These are phyloP conservation scores for Brassica juncea DNA, from an alignment of 345 rosid species.

Conservation along the genomic window DNA sequence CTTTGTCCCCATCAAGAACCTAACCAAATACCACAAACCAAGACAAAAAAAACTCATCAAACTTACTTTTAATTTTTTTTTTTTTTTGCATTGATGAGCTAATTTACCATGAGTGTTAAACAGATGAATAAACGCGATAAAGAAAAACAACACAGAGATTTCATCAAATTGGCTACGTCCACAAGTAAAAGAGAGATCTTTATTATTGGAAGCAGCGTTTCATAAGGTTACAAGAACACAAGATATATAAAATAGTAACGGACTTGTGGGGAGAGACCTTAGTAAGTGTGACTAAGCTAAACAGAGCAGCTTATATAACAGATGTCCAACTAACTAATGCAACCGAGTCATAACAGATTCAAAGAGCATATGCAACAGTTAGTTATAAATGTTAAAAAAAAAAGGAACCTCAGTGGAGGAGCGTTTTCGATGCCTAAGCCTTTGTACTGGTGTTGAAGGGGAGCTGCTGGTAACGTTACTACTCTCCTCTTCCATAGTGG, in stretches of 20 bases:
- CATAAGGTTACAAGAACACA: background rate
- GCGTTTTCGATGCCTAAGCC: conserved; percentile 68
- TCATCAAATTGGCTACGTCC: background rate
- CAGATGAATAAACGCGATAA: background rate
- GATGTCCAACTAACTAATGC: background rate
- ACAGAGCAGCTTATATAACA: background rate
- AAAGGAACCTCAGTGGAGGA: conserved; percentile 72
- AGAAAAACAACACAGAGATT: background rate
- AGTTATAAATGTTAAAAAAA: too few species aligned
- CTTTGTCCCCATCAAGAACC: conserved; percentile 62
- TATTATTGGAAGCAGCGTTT: background rate
- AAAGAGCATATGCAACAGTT: background rate
- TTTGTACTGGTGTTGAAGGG: conserved; percentile 51
- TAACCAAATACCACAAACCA: conserved; percentile 24
- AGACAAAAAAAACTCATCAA: background rate
- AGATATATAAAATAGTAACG: background rate
- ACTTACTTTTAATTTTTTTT: background rate
- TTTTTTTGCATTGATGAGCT: background rate
- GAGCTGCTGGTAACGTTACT: conserved; percentile 32
- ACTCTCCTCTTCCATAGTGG: conserved; percentile 65
- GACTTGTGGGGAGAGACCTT: background rate
- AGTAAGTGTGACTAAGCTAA: background rate
- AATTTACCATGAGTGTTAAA: background rate
- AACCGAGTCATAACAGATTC: background rate
- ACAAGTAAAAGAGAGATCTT: background rate